A percentile compares a stretch with the other conserved stretches of the same genome.
These are phyloP conservation scores for Striga hermonthica DNA, from an alignment of 305 asterid species.

Conservation along the genomic window DNA sequence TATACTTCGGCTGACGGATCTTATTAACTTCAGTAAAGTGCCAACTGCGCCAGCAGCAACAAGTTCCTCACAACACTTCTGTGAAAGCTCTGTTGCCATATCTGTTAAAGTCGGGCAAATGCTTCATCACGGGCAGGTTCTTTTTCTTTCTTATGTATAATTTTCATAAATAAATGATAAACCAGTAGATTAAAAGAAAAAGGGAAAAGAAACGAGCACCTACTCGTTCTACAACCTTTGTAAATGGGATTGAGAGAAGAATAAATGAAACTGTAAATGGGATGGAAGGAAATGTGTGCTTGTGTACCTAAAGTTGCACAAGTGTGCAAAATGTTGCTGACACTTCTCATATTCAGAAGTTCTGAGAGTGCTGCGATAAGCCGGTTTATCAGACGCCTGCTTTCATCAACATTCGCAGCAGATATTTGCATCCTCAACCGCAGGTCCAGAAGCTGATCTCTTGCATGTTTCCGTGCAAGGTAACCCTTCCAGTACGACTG, in stretches of 20 bases:
- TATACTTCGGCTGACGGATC: constrained; percentile 87
- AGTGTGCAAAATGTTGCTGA: constrained; percentile 79
- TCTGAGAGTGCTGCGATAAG: constrained; percentile 82
- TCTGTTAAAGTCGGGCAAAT: constrained; percentile 39
- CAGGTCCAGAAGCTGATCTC: constrained; percentile 61
- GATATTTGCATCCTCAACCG: constrained; percentile 76
- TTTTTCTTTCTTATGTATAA: too few relatives aligned
- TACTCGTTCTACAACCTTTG: too few relatives aligned
- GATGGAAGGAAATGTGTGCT: constrained; percentile 15
- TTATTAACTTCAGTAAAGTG: constrained; percentile 63
- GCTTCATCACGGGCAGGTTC: too few relatives aligned
- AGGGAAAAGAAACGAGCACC: too few relatives aligned
- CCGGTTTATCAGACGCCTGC: constrained; percentile 82
- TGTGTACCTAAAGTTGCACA: constrained; percentile 78
- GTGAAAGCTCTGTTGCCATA: constrained; percentile 83
- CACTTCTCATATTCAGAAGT: constrained; percentile 76
- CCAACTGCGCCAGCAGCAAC: constrained; percentile 82
- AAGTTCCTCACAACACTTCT: constrained; percentile 87
- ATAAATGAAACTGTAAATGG: neutral
- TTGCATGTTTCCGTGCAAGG: constrained; percentile 70
- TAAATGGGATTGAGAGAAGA: neutral
- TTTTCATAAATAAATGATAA: too few relatives aligned
- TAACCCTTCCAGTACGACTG: constrained; percentile 97
- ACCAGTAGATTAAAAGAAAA: too few relatives aligned
- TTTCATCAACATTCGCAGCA: constrained; percentile 86